phyloP scores from a whole-genome alignment of 441 rosid species.

The Euphorbia schlechtendalii region DNA sequence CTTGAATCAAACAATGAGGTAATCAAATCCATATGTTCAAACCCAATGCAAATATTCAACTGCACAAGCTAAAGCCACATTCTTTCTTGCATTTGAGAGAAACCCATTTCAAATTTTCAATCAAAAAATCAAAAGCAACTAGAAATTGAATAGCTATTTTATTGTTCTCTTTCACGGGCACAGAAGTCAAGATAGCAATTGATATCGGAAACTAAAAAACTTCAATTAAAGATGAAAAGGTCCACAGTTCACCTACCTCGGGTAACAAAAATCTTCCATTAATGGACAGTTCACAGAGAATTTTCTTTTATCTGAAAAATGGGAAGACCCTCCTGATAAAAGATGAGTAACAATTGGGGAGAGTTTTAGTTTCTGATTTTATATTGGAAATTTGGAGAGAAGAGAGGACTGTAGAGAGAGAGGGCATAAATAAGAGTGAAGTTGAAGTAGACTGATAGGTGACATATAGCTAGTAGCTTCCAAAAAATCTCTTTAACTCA shows the following conservation, averaged over 20 bases:
- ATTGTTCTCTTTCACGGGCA: constrained; percentile 11
- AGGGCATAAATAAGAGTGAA: background rate
- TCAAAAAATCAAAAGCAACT: constrained; percentile 19
- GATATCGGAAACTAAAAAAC: background rate
- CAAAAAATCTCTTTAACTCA: constrained; percentile 17
- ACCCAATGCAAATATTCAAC: background rate
- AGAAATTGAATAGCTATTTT: constrained; percentile 16
- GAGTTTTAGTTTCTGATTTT: constrained; percentile 2
- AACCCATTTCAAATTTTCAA: constrained; percentile 19
- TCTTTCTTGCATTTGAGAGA: constrained; percentile 29
- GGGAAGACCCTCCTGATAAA: constrained; percentile 6
- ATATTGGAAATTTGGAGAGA: background rate
- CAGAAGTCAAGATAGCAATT: constrained; percentile 6
- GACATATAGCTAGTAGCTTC: constrained; percentile 11
- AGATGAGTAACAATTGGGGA: too few relatives aligned
- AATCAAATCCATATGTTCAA: constrained; percentile 22
- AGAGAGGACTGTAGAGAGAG: constrained; percentile 5
- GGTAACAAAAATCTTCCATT: constrained; percentile 19
- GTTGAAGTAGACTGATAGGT: background rate
- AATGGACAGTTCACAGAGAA: constrained; percentile 23
- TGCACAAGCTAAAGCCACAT: constrained; percentile 30
- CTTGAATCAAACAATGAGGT: constrained; percentile 5
- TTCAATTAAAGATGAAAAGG: constrained; percentile 18
- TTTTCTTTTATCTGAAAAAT: background rate
- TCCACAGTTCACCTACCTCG: constrained; percentile 36